Base-by-base conservation (phyloP, 768 basidiomycete species). In the Tulasnella calospora region DNA sequence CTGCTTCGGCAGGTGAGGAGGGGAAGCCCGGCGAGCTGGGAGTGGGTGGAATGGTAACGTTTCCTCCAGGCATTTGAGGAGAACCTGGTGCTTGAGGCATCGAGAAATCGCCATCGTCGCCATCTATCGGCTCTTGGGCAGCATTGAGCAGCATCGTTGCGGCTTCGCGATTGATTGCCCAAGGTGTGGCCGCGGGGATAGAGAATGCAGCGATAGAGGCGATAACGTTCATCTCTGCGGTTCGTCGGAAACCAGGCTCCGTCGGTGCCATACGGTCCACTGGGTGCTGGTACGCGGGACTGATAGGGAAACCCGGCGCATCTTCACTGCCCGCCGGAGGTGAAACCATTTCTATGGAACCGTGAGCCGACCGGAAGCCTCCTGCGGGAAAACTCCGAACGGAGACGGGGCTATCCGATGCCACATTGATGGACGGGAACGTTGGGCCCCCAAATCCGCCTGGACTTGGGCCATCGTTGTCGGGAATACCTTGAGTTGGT, bases 241-340 rank as follows among this genome's bases (percentile, higher is more conserved):
- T 51, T n/a, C 46, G 44, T 76, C 74, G 40, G 74, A 76, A 76
- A 27, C 74, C 74, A 33, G 74, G 74, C 23, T 47, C 74, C 27
- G 73, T 51, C 46, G 46, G 73, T 27, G 38, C 21, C 23, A 51
- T 51, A 17, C 33, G 73, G 35, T 33, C 74, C 17, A 33, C 38
- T 36, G 74, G 74, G 15, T 47, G 51, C n/a, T 33, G 27, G 46
- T 61, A 76, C 8, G n/a, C 74, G 51, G 74, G 74, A 19, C 44
- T 61, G 55, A 30, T 27, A n/a, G 74, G 74, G 74, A 76, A 76
- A 44, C 36, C 30, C 8, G 35, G 30, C 4, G 44, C 74, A n/a
- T n/a, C 46, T 13, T 12, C 40, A 55, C 33, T 19, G 4, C 13
- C 57, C 21, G 44, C 23, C 5, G 35, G 36, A 61, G 74, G 40